Base-by-base conservation (phyloP, 495 filamentous ascomycete genomes). In the Podospora pseudopauciseta region DNA sequence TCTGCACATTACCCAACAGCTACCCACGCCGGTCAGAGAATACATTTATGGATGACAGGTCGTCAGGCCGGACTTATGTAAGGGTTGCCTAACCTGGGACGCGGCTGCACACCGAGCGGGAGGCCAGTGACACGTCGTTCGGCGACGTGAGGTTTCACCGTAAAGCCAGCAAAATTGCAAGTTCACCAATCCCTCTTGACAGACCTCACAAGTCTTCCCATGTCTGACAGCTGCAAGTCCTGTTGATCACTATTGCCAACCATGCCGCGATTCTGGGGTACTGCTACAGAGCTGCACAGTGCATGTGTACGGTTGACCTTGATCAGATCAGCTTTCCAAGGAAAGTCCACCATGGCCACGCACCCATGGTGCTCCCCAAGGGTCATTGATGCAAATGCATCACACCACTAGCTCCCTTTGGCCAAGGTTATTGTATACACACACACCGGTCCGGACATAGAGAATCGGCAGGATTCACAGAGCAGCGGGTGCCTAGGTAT, bases 21-120 rank as follows among this genome's bases (percentile, higher is more conserved):
- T 9, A 49, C 39, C 39, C 39, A 49, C 9, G 39, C 39, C 39
- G 9, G 39, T 49, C 39, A 49, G 39, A 49, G 39, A 49, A 49
- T 16, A 49, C 39, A 49, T 49, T 18, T 0, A 6, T 49, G 15
- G 9, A 49, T 49, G 15, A 16, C 39, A 49, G 9, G 39, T 49
- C 39, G 39, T 49, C 39, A 49, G 39, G 39, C 39, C 39, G 39
- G 7, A 32, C 1, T 71, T 71, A 68, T 71, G 69, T 71, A 71
- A 71, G 63, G 69, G 61, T 71, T 71, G 68, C 62, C 63, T 68
- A 68, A 71, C 44, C 62, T 53, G 20, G 28, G 58, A 49, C 59
- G 63, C 55, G 16, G 44, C 60, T 56, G 19, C 58, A 34, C 34
- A 56, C 58, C 64, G 54, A 65, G 53, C 23, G 61, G 61, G n/a